Evolutionary conservation across 306 rosid genomes (phyloP), one percentile per base, ranked within the genome.

Genomic region (Vigna hirtella): DNA sequence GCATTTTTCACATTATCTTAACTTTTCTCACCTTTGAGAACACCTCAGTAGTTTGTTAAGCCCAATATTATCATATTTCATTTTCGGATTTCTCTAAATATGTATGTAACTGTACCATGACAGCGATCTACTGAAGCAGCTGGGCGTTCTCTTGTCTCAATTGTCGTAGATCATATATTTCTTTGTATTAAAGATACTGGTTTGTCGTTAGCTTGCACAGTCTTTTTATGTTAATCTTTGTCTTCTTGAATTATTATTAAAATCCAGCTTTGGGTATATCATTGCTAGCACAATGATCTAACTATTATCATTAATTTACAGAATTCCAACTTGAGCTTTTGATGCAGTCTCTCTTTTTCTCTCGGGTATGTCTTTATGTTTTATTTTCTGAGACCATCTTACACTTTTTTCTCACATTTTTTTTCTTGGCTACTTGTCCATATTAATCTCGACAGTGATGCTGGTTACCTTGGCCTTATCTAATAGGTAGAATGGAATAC

Each of bases 321-420:
- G 98, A 91, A 38, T 95, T 92, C 86, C 91, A 87, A 87, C 97
- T 95, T 61, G 98, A 95, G 82, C 94, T 95, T 83, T 83, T 95
- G 83, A 89, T 95, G 95, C 98, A 95, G 84, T 92, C 98, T 63
- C 91, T 95, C 80, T 82, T 73, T 82, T 92, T 95, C 86, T 90
- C 97, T 80, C 95, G 98, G 98, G 98, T 95, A 94, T 58, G 68
- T 52, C 52, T 79, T 68, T 14, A 66, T 45, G 55, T 28, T 40
- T 58, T 59, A 1, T 70, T 53, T 8, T 26, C 69, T 64, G 65
- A 52, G 69, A 53, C 63, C 48, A 38, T 77, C 56, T 64, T 16
- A 55, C 9, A 10, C 56, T 43, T 57, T 26, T 42, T 42, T 48
- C 26, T 42, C n/a, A 34, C 43, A 7, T 43, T 77, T 28, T 70